Percentiles rank a stretch among this genome's conserved stretches.
Conservation (phyloP, 345 rosid genomes). For the Laguncularia racemosa region DNA sequence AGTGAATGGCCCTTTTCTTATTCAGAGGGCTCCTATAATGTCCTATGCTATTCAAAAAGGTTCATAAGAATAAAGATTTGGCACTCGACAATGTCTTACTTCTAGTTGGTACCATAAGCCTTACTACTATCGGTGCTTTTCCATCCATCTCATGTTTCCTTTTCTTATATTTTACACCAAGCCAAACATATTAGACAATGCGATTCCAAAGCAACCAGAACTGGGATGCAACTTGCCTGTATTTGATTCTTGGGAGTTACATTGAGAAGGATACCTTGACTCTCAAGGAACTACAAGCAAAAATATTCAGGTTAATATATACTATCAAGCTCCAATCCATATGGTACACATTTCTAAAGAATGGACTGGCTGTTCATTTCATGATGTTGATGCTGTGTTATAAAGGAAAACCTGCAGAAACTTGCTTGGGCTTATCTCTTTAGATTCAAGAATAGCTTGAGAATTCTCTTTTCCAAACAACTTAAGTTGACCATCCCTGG, state of each 20-base stretch:
- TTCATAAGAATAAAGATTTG: no score
- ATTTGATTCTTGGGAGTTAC: constrained; percentile 60
- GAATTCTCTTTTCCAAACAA: constrained; percentile 66
- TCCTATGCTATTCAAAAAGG: no score
- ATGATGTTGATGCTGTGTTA: neutral
- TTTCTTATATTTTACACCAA: no score
- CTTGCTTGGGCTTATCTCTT: constrained; percentile 56
- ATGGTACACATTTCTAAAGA: neutral
- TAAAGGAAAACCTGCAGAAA: constrained; percentile 49
- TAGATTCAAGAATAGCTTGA: constrained; percentile 60
- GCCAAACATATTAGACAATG: neutral
- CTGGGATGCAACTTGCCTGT: constrained; percentile 45
- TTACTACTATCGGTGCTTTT: no score
- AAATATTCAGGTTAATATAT: neutral
- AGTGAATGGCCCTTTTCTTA: no score
- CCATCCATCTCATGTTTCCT: no score
- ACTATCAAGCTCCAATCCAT: neutral
- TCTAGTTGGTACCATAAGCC: no score
- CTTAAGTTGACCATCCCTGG: constrained; percentile 83
- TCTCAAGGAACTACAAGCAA: constrained; percentile 53
- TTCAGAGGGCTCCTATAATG: no score
- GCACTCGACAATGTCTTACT: no score
- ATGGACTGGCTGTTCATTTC: neutral
- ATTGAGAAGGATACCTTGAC: constrained; percentile 67
- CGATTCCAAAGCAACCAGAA: neutral